A percentile compares a stretch with the other conserved stretches of the same genome.
Conservation (phyloP, 805 yeast genomes). For the Starmerella etchellsii region DNA sequence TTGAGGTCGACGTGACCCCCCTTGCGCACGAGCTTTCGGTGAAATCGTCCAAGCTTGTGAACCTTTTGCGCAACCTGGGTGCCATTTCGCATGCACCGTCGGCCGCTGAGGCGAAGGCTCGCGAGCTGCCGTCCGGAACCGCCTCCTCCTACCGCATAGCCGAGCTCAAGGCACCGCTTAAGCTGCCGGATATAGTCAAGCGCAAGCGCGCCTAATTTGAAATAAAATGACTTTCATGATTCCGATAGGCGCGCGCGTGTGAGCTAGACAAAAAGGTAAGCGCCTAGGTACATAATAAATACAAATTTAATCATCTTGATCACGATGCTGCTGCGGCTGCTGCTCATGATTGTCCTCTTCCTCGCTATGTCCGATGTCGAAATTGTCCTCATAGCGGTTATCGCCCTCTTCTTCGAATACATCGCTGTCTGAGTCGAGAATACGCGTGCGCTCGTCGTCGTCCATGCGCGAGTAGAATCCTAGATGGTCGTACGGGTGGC, state of each 20-base stretch:
- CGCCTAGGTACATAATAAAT: not conserved
- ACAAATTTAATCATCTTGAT: too few species aligned
- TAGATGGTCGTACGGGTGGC: slow-evolving; percentile 20
- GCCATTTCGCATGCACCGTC: slow-evolving; percentile 63
- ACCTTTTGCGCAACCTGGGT: slow-evolving; percentile 68
- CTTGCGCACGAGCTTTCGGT: slow-evolving; percentile 72
- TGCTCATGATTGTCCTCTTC: too few species aligned
- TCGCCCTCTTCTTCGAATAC: not conserved
- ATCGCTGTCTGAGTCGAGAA: slow-evolving; percentile 17
- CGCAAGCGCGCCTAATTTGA: slow-evolving; percentile 26
- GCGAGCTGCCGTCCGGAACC: slow-evolving; percentile 26
- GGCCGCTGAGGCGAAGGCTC: slow-evolving; percentile 26
- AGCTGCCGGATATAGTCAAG: slow-evolving; percentile 69
- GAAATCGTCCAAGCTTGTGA: slow-evolving; percentile 58
- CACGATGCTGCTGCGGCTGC: too few species aligned
- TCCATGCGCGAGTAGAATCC: slow-evolving; percentile 27
- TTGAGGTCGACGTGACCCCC: slow-evolving; percentile 61
- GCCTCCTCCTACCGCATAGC: slow-evolving; percentile 61
- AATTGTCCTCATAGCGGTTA: not conserved
- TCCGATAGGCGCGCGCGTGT: too few species aligned
- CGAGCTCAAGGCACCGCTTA: slow-evolving; percentile 72
- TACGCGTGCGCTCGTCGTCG: slow-evolving; percentile 25
- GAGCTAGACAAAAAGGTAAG: not conserved
- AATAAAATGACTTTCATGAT: too few species aligned
- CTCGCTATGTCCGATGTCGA: not conserved